Conservation (phyloP, 257 asterid species). For the Nicotiana undulata region DNA sequence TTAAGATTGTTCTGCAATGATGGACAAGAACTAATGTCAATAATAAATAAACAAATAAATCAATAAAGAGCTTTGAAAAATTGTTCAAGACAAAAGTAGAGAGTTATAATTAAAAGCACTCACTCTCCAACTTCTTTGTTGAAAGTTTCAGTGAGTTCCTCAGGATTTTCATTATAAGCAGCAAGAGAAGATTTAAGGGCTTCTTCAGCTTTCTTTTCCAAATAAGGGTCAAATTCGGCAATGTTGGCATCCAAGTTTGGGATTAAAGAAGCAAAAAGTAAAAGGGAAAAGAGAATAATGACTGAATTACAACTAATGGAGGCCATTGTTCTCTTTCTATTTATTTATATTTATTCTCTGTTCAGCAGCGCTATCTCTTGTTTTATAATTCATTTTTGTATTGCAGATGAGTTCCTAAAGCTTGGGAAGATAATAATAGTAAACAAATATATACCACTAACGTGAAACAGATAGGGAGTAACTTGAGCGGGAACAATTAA, state of each 20-base stretch:
- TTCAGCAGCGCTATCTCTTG: background rate
- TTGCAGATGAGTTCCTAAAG: background rate
- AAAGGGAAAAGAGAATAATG: background rate
- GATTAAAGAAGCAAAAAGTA: conserved; percentile 3
- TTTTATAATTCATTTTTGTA: too few species aligned
- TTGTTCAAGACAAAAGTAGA: too few species aligned
- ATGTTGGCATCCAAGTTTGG: conserved; percentile 33
- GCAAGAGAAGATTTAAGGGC: conserved; percentile 37
- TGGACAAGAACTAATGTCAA: background rate
- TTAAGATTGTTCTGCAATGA: conserved; percentile 8
- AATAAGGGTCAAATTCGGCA: conserved; percentile 38
- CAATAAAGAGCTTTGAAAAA: too few species aligned
- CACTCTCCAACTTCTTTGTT: conserved; percentile 58
- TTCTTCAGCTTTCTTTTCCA: conserved; percentile 32
- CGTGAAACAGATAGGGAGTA: background rate
- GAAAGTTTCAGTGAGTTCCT: conserved; percentile 35
- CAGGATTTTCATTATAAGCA: conserved; percentile 53
- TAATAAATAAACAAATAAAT: too few species aligned
- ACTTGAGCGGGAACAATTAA: conserved; percentile 11
- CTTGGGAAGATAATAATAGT: background rate
- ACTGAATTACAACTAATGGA: background rate
- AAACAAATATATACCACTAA: background rate
- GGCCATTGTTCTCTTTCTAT: background rate
- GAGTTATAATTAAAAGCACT: conserved; percentile 8
- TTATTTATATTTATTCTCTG: background rate